phyloP scores from a whole-genome alignment of 2,329 filamentous ascomycete species.

The Neonectria sp. region DNA sequence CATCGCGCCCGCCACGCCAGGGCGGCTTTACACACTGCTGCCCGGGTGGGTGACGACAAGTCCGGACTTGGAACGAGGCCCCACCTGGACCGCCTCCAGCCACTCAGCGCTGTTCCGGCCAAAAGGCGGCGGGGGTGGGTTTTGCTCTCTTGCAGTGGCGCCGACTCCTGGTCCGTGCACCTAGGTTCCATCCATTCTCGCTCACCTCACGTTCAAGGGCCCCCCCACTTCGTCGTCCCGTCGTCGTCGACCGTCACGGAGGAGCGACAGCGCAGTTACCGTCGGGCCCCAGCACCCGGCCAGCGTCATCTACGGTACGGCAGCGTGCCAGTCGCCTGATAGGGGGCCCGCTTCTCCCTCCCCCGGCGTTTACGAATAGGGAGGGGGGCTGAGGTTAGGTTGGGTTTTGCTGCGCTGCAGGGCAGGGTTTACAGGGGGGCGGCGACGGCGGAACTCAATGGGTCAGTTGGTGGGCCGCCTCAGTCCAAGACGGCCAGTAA shows the following conservation, averaged over 20 bases:
- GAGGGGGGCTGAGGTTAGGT: no score
- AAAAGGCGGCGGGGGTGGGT: background rate
- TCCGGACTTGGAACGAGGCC: background rate
- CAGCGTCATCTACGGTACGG: constrained; percentile 1
- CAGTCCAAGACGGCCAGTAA: constrained; percentile 3
- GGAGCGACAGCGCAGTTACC: background rate
- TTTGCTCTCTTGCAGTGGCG: background rate
- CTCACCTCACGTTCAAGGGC: background rate
- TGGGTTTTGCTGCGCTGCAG: no score
- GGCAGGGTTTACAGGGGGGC: background rate
- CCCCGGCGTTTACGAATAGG: no score
- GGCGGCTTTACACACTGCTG: background rate
- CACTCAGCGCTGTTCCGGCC: background rate
- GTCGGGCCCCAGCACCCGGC: background rate
- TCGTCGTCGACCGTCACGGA: background rate
- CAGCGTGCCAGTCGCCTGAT: background rate
- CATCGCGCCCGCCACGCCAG: background rate
- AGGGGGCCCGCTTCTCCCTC: background rate
- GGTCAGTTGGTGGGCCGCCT: background rate
- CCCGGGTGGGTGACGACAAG: background rate
- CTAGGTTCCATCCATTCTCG: background rate
- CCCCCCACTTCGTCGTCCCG: no score
- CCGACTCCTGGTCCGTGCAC: background rate
- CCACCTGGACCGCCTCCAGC: no score
- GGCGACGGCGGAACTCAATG: background rate